phyloP scores from a whole-genome alignment of 2,329 filamentous ascomycete species.

The Alternaria metachromatica region DNA sequence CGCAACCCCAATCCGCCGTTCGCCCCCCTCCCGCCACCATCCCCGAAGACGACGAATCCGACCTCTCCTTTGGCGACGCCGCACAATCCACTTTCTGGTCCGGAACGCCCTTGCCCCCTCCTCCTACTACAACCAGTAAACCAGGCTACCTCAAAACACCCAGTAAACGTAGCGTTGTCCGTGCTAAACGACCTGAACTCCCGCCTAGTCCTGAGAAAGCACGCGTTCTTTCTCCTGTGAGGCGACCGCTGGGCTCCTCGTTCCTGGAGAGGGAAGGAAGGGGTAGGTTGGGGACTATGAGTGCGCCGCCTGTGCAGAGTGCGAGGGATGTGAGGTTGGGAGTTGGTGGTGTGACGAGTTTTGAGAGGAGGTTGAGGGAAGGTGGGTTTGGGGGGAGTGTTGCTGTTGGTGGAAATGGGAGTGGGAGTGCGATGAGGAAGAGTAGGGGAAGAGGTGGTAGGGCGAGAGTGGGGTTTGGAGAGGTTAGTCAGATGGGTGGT shows the following conservation, averaged over 20 bases:
- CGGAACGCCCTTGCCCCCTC: slow-evolving; percentile 32
- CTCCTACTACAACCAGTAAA: slow-evolving; percentile 16
- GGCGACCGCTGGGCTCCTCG: background rate
- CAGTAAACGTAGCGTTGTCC: slow-evolving; percentile 48
- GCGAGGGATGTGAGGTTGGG: background rate
- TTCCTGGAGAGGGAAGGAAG: slow-evolving; percentile 1
- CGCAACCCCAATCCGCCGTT: slow-evolving; percentile 21
- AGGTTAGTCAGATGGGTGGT: slow-evolving; percentile 13
- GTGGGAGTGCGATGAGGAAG: background rate
- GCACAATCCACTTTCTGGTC: slow-evolving; percentile 32
- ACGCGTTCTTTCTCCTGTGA: slow-evolving; percentile 6
- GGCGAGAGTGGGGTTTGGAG: slow-evolving; percentile 6
- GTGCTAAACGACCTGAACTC: slow-evolving; percentile 41
- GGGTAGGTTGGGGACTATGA: slow-evolving; percentile 26
- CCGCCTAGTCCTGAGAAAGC: slow-evolving; percentile 34
- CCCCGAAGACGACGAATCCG: slow-evolving; percentile 23
- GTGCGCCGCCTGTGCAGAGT: slow-evolving; percentile 37
- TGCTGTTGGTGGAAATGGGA: slow-evolving; percentile 2
- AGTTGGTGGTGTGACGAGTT: slow-evolving; percentile 36
- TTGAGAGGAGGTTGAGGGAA: slow-evolving; percentile 39
- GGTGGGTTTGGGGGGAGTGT: slow-evolving; percentile 35
- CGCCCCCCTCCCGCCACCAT: slow-evolving; percentile 26
- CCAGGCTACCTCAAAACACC: slow-evolving; percentile 57
- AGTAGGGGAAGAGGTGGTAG: background rate
- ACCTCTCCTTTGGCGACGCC: slow-evolving; percentile 14